Conservation (phyloP, 352 stramenopile species). For the Phytophthora pistaciae region DNA sequence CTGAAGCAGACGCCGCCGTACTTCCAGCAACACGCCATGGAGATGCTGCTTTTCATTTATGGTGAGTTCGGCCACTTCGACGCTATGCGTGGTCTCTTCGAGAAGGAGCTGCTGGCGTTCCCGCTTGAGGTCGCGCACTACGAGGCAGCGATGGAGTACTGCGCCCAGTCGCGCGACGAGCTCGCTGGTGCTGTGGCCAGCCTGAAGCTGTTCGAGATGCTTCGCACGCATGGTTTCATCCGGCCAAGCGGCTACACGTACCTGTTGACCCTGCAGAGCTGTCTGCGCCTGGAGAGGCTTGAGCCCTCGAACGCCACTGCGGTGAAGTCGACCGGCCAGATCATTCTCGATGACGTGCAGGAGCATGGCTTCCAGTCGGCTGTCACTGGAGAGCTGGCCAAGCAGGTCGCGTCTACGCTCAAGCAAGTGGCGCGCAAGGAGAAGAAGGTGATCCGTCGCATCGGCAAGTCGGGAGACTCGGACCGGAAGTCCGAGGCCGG, state of each 20-base stretch:
- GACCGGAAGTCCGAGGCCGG: neutral
- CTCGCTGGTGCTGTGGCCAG: slow-evolving; percentile 51
- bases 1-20: slow-evolving; percentile 62
- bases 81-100: slow-evolving; percentile 56
- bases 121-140: slow-evolving; percentile 69
- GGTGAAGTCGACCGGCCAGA: slow-evolving; percentile 48
- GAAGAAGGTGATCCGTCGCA: slow-evolving; percentile 32
- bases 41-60: slow-evolving; percentile 80
- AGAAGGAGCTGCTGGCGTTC: slow-evolving; percentile 57
- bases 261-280: slow-evolving; percentile 74
- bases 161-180: slow-evolving; percentile 32
- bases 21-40: slow-evolving; percentile 73
- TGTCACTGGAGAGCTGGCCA: slow-evolving; percentile 34
- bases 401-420: slow-evolving; percentile 33
- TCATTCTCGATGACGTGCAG: slow-evolving; percentile 60
- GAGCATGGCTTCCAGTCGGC: slow-evolving; percentile 57
- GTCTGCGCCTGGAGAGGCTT: slow-evolving; percentile 55
- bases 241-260: slow-evolving; percentile 82
- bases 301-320: slow-evolving; percentile 40
- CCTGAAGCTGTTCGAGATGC: slow-evolving; percentile 78
- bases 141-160: slow-evolving; percentile 81
- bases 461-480: slow-evolving; percentile 19
- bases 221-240: slow-evolving; percentile 75
- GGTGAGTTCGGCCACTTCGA: slow-evolving; percentile 60
- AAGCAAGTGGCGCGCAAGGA: slow-evolving; percentile 29